Base-by-base conservation (phyloP, 179 eudicot genomes). In the Camellia oleifera region DNA sequence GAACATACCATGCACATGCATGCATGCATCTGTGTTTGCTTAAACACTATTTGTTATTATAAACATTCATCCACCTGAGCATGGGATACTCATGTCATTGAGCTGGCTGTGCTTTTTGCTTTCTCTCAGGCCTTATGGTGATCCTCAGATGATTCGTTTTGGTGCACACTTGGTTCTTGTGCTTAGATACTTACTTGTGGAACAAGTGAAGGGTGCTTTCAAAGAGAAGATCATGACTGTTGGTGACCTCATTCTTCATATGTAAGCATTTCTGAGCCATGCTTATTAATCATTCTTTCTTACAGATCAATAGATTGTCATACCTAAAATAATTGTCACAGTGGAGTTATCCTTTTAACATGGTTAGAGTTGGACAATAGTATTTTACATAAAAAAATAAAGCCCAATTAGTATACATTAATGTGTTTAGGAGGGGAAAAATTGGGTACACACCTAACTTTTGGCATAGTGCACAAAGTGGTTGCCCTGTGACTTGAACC, bases 81-180 rank as follows among this genome's bases (percentile, higher is more conserved):
- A 42, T 69, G 65, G 67, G 72, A 64, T 56, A 20, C 63, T 72
- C 12, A 7, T 46, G 58, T 9, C 32, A 9, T 54, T 72, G 74
- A 73, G 79, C 70, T 75, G 20, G 52, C 40, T 58, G 14, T 58
- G 62, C 74, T 60, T 82, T 79, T 61, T 82, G 50, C 46, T 82
- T 82, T 53, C 15, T 76, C 63, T 66, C 83, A 96, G 99, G 90
- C 96, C 93, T 80, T 92, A 94, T 80, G 98, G 98, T 82, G 98
- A 96, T 86, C 94, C 98, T 32, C 92, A 94, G 81, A 88, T 96
- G 99, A 91, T 96, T 78, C 94, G 99, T 20, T 94, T 96, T 89
- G 97, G 98, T 67, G 99, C 99, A 62, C 99, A 96, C 82, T 78
- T 94, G 77, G 99, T 96, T 78, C 87, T 96, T 81, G 96, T 94